Conservation (phyloP, 2,329 filamentous ascomycete genomes). For the Tympanopsis confertula region DNA sequence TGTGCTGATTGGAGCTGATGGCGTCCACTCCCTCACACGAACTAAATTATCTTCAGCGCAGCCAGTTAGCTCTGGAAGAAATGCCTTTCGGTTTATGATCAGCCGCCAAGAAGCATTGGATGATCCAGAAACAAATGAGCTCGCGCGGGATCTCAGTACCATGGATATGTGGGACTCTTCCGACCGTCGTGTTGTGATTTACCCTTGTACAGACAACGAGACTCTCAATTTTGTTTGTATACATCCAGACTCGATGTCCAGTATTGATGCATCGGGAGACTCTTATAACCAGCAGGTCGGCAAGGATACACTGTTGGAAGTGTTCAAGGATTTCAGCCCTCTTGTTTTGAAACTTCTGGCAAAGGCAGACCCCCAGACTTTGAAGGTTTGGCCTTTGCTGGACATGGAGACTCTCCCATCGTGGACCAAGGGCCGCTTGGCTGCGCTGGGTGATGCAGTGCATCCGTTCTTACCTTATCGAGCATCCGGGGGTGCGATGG, state of each 20-base stretch:
- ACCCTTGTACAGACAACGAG: slow-evolving; percentile 30
- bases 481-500: slow-evolving; percentile 49
- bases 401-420: slow-evolving; percentile 48
- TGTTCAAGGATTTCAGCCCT: slow-evolving; percentile 28
- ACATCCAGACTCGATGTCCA: slow-evolving; percentile 31
- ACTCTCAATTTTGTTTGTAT: slow-evolving; percentile 37
- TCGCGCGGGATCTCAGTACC: slow-evolving; percentile 14
- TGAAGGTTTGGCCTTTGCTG: slow-evolving; percentile 46
- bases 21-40: slow-evolving; percentile 25
- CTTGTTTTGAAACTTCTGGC: slow-evolving; percentile 23
- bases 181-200: slow-evolving; percentile 32
- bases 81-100: slow-evolving; percentile 44
- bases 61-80: slow-evolving; percentile 36
- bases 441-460: slow-evolving; percentile 53
- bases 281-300: not conserved
- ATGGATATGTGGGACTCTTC: slow-evolving; percentile 25
- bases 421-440: slow-evolving; percentile 41
- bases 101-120: slow-evolving; percentile 17
- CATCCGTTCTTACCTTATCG: slow-evolving; percentile 58
- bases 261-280: slow-evolving; percentile 15
- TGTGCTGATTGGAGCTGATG: slow-evolving; percentile 41
- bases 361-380: slow-evolving; percentile 27
- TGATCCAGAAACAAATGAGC: slow-evolving; percentile 19
- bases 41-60: slow-evolving; percentile 10
- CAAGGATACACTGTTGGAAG: slow-evolving; percentile 12